A percentile compares a stretch with the other conserved stretches of the same genome.
Conservation (phyloP, 805 yeast genomes). For the Debaryomyces castellii region DNA sequence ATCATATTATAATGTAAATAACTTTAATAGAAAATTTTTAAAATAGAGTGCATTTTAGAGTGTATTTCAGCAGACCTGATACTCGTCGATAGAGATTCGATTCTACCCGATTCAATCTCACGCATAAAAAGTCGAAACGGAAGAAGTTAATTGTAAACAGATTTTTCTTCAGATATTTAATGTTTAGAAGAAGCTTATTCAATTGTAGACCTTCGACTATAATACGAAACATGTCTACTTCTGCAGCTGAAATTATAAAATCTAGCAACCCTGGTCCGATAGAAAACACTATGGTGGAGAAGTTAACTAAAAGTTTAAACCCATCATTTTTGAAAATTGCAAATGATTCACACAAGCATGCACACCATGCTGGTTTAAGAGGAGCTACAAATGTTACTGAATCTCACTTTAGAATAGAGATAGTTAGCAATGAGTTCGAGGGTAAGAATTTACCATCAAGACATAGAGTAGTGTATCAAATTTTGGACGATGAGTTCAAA, state of each 20-base stretch:
- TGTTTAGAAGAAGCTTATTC: background rate
- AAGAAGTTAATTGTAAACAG: background rate
- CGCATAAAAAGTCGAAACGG: background rate
- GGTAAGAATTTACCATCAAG: slow-evolving; percentile 70
- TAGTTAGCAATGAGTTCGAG: slow-evolving; percentile 67
- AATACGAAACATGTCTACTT: slow-evolving; percentile 3
- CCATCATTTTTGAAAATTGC: slow-evolving; percentile 52
- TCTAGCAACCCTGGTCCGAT: slow-evolving; percentile 42
- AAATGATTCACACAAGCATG: slow-evolving; percentile 87
- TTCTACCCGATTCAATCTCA: no score
- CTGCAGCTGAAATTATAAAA: slow-evolving; percentile 6
- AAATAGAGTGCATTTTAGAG: no score
- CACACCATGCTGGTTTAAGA: slow-evolving; percentile 80
- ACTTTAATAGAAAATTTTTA: background rate
- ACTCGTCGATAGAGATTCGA: no score
- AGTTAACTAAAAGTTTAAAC: slow-evolving; percentile 39
- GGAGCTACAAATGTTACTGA: slow-evolving; percentile 72
- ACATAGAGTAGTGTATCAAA: slow-evolving; percentile 70
- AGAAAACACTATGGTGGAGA: slow-evolving; percentile 45
- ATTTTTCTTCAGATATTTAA: background rate
- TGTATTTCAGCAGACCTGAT: no score
- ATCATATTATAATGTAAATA: no score
- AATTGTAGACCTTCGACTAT: background rate
- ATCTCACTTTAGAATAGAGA: slow-evolving; percentile 76
- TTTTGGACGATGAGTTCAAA: slow-evolving; percentile 71